Base-by-base conservation (phyloP, 768 basidiomycete genomes). In the Russula abietina region DNA sequence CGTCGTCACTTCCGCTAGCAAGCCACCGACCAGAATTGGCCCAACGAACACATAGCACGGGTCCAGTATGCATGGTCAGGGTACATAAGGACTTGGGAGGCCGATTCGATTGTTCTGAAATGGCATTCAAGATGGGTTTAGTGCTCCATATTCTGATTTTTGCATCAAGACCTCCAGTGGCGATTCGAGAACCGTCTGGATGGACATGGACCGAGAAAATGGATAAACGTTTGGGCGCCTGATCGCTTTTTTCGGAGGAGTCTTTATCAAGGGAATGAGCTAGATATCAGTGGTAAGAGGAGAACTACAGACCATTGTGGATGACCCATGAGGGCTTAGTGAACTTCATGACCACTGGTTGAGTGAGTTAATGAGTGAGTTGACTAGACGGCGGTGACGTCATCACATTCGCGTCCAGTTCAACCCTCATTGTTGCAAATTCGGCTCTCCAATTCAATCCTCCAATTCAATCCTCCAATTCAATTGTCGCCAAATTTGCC, bases 111-210 rank as follows among this genome's bases (percentile, higher is more conserved):
- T 75, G 73, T 70, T 90, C 85, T 32, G 90, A 79, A 48, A 83
- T 80, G 16, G 81, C 75, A 65, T 86, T 86, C n/a, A 98, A 77
- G 67, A 98, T 96, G 0, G 97, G 95, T 65, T 91, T 87, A 0
- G 97, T 98, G 65, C 90, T 91, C 96, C 96, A 99, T 75, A 99
- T 92, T 54, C 93, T 89, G 64, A 99, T 86, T 78, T 94, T 95
- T 45, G 92, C 89, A 73, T 99, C 96, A 58, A 99, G 80, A 2
- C 95, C 94, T 32, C 94, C 97, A 0, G 96, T 99, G n/a, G 97
- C 96, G 68, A 99, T 88, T 19, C 96, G 84, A 22, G 92, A 93
- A 65, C 91, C 91, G 70, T 99, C 96, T 0, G 96, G 96, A 69
- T 98, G 95, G 11, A 97, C 92, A 68, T 93, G 88, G 22, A 96